A percentile compares a stretch with the other conserved stretches of the same genome.
phyloP scores from a whole-genome alignment of 441 rosid species.

The Monsonia emarginata region DNA sequence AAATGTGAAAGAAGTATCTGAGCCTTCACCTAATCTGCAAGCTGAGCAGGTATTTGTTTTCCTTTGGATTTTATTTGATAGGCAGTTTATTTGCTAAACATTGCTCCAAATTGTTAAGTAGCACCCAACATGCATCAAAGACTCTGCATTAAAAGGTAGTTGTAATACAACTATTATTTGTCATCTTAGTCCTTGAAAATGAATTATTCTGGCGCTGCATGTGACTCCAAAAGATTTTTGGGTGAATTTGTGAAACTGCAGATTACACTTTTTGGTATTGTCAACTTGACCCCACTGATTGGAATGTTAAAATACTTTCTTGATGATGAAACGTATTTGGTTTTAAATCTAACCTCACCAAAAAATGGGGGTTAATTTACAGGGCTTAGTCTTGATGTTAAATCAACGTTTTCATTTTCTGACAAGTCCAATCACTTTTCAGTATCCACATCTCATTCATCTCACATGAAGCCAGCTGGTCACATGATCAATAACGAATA shows the following conservation, averaged over 20 bases:
- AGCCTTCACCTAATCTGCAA: conserved; percentile 32
- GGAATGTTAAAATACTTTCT: neutral
- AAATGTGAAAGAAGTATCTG: conserved; percentile 29
- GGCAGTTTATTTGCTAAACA: neutral
- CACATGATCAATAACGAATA: neutral
- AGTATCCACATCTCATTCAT: neutral
- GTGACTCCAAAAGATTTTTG: neutral
- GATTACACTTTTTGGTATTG: neutral
- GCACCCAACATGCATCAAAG: neutral
- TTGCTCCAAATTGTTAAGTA: neutral
- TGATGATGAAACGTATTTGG: too few species aligned
- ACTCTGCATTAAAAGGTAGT: neutral
- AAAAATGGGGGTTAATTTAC: neutral
- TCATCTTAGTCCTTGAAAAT: neutral
- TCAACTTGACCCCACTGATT: neutral
- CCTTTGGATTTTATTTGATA: conserved; percentile 1
- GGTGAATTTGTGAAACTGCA: neutral
- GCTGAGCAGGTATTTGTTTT: conserved; percentile 38
- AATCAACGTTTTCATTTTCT: neutral
- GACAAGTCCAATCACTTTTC: neutral
- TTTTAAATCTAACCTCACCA: neutral
- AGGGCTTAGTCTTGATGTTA: neutral
- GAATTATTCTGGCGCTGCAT: neutral
- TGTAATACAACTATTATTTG: neutral
- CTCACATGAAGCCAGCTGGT: too few species aligned